These are phyloP conservation scores for Heritiera fomes DNA, from an alignment of 345 rosid genomes.

Conservation along the genomic window DNA sequence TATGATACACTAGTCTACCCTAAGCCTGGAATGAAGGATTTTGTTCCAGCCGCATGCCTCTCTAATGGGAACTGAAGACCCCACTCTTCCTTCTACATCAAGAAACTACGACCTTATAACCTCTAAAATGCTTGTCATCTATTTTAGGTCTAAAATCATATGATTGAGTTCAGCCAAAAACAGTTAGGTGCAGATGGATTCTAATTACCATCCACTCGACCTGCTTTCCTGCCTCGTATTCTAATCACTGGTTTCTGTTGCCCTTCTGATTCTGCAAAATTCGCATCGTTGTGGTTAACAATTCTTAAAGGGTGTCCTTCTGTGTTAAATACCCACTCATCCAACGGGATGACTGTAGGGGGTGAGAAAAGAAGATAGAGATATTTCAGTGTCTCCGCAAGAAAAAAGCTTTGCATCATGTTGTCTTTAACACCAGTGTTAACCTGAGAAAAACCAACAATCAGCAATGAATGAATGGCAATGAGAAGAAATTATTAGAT, in stretches of 20 bases:
- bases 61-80: background rate
- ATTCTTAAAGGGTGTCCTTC: constrained; percentile 93
- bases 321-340: constrained; percentile 98
- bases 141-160: background rate
- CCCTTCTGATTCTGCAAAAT: background rate
- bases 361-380: constrained; percentile 91
- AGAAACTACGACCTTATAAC: background rate
- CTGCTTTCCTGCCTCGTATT: constrained; percentile 1
- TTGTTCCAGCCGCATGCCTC: too few relatives aligned
- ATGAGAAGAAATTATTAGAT: too few relatives aligned
- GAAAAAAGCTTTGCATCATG: constrained; percentile 98
- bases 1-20: constrained; percentile 11
- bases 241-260: background rate
- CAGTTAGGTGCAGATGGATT: background rate
- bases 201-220: background rate
- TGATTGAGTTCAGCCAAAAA: background rate
- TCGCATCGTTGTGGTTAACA: constrained; percentile 24
- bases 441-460: constrained; percentile 47
- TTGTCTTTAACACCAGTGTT: constrained; percentile 82
- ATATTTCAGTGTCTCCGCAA: constrained; percentile 93
- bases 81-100: background rate
- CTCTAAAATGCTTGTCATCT: background rate
- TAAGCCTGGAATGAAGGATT: constrained; percentile 15
- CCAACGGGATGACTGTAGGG: constrained; percentile 71
- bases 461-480: too few relatives aligned